Percentiles rank a stretch among this genome's conserved stretches.
Evolutionary conservation across 371 early-diverging fungal genomes (phyloP).

Genomic region (Cokeromyces recurvatus): DNA sequence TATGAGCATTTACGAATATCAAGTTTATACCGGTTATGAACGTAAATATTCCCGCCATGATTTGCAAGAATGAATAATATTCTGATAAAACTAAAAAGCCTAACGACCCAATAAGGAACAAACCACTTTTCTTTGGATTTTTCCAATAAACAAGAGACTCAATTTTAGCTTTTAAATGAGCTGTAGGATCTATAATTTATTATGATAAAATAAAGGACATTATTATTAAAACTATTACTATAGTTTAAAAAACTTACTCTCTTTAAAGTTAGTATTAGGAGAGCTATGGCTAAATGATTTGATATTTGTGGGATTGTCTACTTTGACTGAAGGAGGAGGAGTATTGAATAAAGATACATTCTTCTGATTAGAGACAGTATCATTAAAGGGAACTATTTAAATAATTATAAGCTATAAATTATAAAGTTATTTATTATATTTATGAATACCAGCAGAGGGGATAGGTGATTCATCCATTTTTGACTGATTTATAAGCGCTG

Average conservation of each 20-base stretch:
- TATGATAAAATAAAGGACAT: background rate
- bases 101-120: slow-evolving; percentile 26
- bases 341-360: too few relatives aligned
- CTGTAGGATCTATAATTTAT: slow-evolving; percentile 29
- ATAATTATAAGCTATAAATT: too few relatives aligned
- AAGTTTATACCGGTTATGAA: slow-evolving; percentile 47
- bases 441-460: slow-evolving; percentile 4
- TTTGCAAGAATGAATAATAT: slow-evolving; percentile 52
- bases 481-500: background rate
- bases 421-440: too few relatives aligned
- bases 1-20: slow-evolving; percentile 50
- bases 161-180: slow-evolving; percentile 40
- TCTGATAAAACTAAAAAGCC: slow-evolving; percentile 43
- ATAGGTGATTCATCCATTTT: slow-evolving; percentile 6
- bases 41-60: slow-evolving; percentile 45
- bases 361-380: too few relatives aligned
- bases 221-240: background rate
- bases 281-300: slow-evolving; percentile 10
- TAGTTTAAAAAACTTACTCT: slow-evolving; percentile 44
- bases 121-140: slow-evolving; percentile 41
- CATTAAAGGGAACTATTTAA: too few relatives aligned
- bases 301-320: background rate
- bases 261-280: slow-evolving; percentile 42
- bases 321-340: slow-evolving; percentile 14
- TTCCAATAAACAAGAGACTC: slow-evolving; percentile 55